phyloP scores from a whole-genome alignment of 768 basidiomycete species.

The Mycena latifolia region DNA sequence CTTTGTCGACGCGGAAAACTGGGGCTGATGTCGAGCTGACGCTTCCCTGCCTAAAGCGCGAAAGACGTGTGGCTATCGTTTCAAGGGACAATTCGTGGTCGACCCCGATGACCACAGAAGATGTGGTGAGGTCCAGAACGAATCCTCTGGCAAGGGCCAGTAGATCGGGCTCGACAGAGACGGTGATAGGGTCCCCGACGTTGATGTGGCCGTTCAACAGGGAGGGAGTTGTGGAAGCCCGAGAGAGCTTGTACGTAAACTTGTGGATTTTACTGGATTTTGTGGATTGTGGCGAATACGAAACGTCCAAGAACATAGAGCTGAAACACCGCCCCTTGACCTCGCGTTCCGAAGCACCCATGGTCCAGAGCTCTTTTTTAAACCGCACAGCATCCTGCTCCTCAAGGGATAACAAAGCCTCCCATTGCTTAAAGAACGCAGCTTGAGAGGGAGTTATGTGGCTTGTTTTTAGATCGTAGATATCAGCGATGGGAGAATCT shows the following conservation, averaged over 20 bases:
- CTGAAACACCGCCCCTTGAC: constrained; percentile 86
- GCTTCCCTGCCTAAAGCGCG: constrained; percentile 29
- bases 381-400: constrained; percentile 89
- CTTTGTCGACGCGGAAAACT: constrained; percentile 92
- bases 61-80: constrained; percentile 57
- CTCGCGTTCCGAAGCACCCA: constrained; percentile 85
- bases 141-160: constrained; percentile 88
- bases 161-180: constrained; percentile 91
- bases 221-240: constrained; percentile 49
- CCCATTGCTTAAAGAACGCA: constrained; percentile 93
- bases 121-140: constrained; percentile 77
- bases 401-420: constrained; percentile 83
- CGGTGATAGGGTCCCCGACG: constrained; percentile 83
- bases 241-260: constrained; percentile 81
- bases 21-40: constrained; percentile 11
- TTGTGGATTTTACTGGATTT: constrained; percentile 75
- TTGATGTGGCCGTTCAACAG: constrained; percentile 86
- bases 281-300: constrained; percentile 45
- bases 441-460: constrained; percentile 79
- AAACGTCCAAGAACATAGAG: constrained; percentile 76
- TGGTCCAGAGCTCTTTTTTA: constrained; percentile 94
- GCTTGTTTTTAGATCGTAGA: constrained; percentile 83
- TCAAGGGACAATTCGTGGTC: constrained; percentile 79
- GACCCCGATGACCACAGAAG: constrained; percentile 79
- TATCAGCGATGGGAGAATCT: constrained; percentile 68